A percentile compares a stretch with the other conserved stretches of the same genome.
Conservation (phyloP, 305 asterid genomes). For the Lippia alba region DNA sequence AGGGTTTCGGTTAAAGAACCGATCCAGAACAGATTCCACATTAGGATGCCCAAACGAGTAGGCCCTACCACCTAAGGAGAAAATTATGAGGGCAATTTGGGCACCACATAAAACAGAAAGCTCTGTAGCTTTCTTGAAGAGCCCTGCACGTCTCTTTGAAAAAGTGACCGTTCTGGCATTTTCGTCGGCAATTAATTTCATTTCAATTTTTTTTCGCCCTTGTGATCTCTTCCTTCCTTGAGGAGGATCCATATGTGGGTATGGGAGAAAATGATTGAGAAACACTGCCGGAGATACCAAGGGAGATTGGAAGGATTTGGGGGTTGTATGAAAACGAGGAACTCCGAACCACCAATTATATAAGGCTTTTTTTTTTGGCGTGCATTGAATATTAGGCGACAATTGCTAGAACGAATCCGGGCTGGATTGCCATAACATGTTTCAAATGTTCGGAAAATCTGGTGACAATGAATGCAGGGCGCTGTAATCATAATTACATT, state of each 20-base stretch:
- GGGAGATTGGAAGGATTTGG: not conserved
- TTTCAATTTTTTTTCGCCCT: constrained; percentile 51
- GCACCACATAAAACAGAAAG: constrained; percentile 55
- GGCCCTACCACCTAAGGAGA: constrained; percentile 52
- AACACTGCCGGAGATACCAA: constrained; percentile 3
- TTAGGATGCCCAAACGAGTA: constrained; percentile 54
- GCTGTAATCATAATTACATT: constrained; percentile 14
- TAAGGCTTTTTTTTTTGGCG: constrained; percentile 21
- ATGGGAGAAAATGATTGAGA: constrained; percentile 16
- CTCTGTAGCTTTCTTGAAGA: constrained; percentile 60
- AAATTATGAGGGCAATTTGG: constrained; percentile 49
- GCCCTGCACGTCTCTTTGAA: constrained; percentile 52
- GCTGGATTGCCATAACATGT: constrained; percentile 40
- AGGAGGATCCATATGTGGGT: constrained; percentile 44
- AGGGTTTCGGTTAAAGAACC: constrained; percentile 18
- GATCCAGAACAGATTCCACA: constrained; percentile 37
- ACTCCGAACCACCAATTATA: constrained; percentile 25
- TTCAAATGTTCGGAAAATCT: constrained; percentile 33
- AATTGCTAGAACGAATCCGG: constrained; percentile 29
- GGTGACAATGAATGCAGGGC: constrained; percentile 37
- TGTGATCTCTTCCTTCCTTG: constrained; percentile 32
- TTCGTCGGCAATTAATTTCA: constrained; percentile 46
- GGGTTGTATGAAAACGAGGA: constrained; percentile 25
- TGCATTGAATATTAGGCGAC: constrained; percentile 30
- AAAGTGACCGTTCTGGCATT: constrained; percentile 47